Evolutionary conservation across 495 filamentous ascomycete species (phyloP).

Genomic region (Neurospora sp.): DNA sequence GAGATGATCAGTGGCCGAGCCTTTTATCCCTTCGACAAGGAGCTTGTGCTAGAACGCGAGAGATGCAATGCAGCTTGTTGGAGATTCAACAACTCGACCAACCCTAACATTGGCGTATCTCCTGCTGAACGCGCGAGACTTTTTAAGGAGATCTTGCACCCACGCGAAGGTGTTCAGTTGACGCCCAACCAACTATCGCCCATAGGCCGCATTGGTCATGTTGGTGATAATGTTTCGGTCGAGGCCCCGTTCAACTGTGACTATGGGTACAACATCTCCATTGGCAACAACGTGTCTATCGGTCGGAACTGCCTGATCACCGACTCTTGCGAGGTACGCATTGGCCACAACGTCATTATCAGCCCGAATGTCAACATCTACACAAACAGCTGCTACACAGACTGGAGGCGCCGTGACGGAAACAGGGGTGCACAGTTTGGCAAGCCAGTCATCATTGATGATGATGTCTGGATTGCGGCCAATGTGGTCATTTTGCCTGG

Average conservation of each 20-base stretch:
- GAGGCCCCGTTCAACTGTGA: slow-evolving; percentile 90
- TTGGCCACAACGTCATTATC: slow-evolving; percentile 73
- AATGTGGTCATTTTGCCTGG: slow-evolving; percentile 73
- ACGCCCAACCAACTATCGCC: slow-evolving; percentile 38
- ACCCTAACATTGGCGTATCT: slow-evolving; percentile 65
- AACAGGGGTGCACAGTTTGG: slow-evolving; percentile 63
- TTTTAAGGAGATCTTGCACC: slow-evolving; percentile 60
- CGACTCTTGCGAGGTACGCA: slow-evolving; percentile 60
- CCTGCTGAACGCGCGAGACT: slow-evolving; percentile 70
- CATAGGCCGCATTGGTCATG: slow-evolving; percentile 45
- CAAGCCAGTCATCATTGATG: slow-evolving; percentile 66
- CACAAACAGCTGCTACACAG: slow-evolving; percentile 62
- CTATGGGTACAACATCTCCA: slow-evolving; percentile 88
- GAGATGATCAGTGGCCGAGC: slow-evolving; percentile 84
- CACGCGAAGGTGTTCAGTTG: slow-evolving; percentile 37
- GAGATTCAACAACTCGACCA: slow-evolving; percentile 83
- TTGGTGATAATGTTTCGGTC: slow-evolving; percentile 68
- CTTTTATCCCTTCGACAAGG: slow-evolving; percentile 67
- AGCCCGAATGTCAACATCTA: slow-evolving; percentile 85
- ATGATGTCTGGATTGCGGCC: slow-evolving; percentile 69
- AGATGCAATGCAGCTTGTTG: slow-evolving; percentile 74
- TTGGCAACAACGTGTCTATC: slow-evolving; percentile 81
- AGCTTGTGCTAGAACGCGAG: slow-evolving; percentile 78
- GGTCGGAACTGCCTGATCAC: slow-evolving; percentile 79
- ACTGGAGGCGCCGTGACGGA: slow-evolving; percentile 65